Base-by-base conservation (phyloP, 2,329 filamentous ascomycete species). In the Beauveria varroae region DNA sequence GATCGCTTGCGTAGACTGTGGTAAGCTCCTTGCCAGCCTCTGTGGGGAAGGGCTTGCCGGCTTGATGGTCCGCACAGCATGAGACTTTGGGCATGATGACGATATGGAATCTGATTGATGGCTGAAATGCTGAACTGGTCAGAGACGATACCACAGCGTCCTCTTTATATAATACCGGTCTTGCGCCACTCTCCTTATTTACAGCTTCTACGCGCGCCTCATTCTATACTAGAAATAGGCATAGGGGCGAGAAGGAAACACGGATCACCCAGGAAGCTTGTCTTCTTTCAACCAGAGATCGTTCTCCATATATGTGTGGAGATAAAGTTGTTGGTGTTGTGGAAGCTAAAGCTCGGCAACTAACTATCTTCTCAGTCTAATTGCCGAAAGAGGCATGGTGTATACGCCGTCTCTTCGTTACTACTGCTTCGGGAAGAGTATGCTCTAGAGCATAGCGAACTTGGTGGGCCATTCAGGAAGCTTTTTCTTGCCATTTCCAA, bases 21-120 rank as follows among this genome's bases (percentile, higher is more conserved):
- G 59, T 59, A 40, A 68, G 63, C 40, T 62, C 54, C 14, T 61
- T 67, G 53, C 67, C 67, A 43, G 67, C 67, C 30, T 68, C 62
- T 47, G 65, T 65, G 10, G 67, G 67, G 47, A 67, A 67, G 9
- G 49, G 40, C 40, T 54, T 40, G 7, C 57, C 57, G 3, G 57
- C 57, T 14, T 60, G 34, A 50, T 60, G 50, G 20, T 60, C 57
- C n/a, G 50, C 49, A 28, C 41, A 53, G 50, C 57, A 60, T 22
- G 57, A 9, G 40, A 57, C 40, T 49, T 41, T 57, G 30, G 30
- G 18, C 16, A 28, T 41, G 34, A 22, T 41, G 44, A 14, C 1
- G 18, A 50, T 20, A 28, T 14, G 4, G 2, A 3, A 49, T n/a
- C 18, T 14, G 16, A 22, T 16, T 12, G 28, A 47, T n/a, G 7